Percentiles rank a stretch among this genome's conserved stretches.
Evolutionary conservation across 2,329 filamentous ascomycete genomes (phyloP).

Genomic region (Rosellinia necatrix): DNA sequence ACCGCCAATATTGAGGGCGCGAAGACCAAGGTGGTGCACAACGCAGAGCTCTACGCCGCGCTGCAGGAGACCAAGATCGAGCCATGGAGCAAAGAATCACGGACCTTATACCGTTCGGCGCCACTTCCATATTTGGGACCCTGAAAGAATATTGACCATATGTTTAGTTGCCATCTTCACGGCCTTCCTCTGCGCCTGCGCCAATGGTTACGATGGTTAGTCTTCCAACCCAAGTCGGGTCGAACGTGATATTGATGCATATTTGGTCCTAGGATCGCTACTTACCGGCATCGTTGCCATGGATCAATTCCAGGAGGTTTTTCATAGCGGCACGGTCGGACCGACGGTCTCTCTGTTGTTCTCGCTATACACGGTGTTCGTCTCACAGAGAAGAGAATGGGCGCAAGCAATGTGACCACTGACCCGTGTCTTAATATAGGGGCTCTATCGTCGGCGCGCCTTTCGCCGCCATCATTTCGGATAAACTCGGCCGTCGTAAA

Average conservation of each 20-base stretch:
- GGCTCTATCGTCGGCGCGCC: constrained; percentile 49
- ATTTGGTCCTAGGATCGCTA: constrained; percentile 43
- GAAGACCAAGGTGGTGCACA: constrained; percentile 48
- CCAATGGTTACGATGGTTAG: constrained; percentile 53
- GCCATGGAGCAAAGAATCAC: constrained; percentile 47
- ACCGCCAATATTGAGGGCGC: constrained; percentile 40
- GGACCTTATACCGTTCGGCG: constrained; percentile 47
- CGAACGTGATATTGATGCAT: constrained; percentile 18
- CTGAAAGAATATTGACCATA: neutral
- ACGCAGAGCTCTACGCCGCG: constrained; percentile 54
- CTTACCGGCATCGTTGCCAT: constrained; percentile 52
- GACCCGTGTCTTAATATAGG: constrained; percentile 34
- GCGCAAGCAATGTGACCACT: neutral
- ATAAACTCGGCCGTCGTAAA: constrained; percentile 49
- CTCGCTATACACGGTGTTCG: constrained; percentile 55
- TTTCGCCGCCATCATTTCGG: constrained; percentile 50
- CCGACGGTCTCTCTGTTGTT: constrained; percentile 48
- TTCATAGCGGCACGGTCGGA: constrained; percentile 46
- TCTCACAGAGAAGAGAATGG: constrained; percentile 13
- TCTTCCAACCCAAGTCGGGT: neutral
- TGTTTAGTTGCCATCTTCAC: constrained; percentile 48
- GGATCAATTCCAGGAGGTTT: constrained; percentile 47
- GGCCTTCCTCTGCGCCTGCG: constrained; percentile 52
- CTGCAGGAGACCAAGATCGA: constrained; percentile 52
- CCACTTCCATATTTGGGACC: neutral